Evolutionary conservation across 805 yeast species (phyloP), one percentile per base, ranked within the genome.

Genomic region (Wickerhamiella sergipiensis): DNA sequence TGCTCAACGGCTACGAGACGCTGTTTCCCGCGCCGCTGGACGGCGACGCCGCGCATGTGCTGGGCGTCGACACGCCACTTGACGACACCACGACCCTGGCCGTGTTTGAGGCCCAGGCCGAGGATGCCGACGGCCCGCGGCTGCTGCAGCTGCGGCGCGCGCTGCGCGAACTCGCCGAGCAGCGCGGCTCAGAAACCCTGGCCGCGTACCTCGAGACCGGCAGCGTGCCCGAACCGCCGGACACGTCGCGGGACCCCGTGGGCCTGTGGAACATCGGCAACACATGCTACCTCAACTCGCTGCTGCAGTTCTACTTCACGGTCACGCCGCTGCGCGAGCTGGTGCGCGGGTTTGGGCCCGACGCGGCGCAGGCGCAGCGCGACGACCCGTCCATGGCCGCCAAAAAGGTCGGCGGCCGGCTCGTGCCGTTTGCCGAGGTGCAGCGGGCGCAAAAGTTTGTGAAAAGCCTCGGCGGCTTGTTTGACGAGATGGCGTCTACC

Each of bases 251-350:
- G 5, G 40, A 36, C 3, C 98, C 98, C 0, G 85, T 87, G 3
- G 98, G 98, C 0, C 72, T 92, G 61, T 85, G 83, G 65, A 92
- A 92, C 63, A 89, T 88, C 55, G 98, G 98, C 22, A 92, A 92
- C 63, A 90, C 98, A 0, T 92, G 98, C 66, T 89, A 89, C 59
- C 71, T 92, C 64, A 45, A 45, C 17, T 90, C 97, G 0, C 71
- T 92, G 47, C 68, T 90, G 43, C 98, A 90, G 63, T 90, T 83
- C 61, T 90, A 87, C 64, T 92, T 88, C 68, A 83, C 87, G 6
- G 78, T 92, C 45, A 77, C 78, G 51, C 97, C 96, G 0, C 69
- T 92, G 40, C 73, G 97, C 52, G 77, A 82, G 46, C 59, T 24
- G 57, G 36, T 45, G 39, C 18, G 17, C 5, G 15, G 13, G 12